Percentiles rank a stretch among this genome's conserved stretches.
Conservation (phyloP, 208 protist genomes). For the Trypanosomatidae sp. region DNA sequence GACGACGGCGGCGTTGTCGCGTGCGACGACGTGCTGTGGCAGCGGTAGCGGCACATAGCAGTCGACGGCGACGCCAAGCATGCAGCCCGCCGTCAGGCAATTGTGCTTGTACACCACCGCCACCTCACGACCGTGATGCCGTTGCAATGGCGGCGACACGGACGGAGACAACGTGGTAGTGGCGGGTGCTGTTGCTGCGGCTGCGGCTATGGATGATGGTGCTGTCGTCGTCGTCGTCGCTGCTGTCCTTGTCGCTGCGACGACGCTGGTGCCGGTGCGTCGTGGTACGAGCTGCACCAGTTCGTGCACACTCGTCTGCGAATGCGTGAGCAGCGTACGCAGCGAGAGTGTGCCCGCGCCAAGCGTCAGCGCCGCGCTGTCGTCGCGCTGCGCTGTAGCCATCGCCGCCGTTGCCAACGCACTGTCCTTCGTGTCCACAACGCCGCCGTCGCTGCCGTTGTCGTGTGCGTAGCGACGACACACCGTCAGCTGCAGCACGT, state of each 20-base stretch:
- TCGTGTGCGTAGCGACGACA: no score
- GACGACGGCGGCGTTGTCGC: no score
- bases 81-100: conserved; percentile 33
- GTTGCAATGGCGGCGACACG: no score
- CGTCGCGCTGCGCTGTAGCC: no score
- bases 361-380: conserved; percentile 15
- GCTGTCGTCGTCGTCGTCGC: neutral
- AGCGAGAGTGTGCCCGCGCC: conserved; percentile 36
- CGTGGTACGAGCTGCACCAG: conserved; percentile 15
- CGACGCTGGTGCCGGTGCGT: conserved; percentile 1
- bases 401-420: no score
- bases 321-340: conserved; percentile 25
- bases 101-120: conserved; percentile 10
- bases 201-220: conserved; percentile 12
- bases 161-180: conserved; percentile 3
- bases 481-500: no score
- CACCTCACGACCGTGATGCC: no score
- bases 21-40: conserved; percentile 44
- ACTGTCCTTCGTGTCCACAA: no score
- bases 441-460: no score
- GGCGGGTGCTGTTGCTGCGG: conserved; percentile 17
- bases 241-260: neutral
- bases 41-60: conserved; percentile 38
- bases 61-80: conserved; percentile 33
- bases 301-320: conserved; percentile 24